Base-by-base conservation (phyloP, 2,329 filamentous ascomycete genomes). In the Talaromyces sp. region DNA sequence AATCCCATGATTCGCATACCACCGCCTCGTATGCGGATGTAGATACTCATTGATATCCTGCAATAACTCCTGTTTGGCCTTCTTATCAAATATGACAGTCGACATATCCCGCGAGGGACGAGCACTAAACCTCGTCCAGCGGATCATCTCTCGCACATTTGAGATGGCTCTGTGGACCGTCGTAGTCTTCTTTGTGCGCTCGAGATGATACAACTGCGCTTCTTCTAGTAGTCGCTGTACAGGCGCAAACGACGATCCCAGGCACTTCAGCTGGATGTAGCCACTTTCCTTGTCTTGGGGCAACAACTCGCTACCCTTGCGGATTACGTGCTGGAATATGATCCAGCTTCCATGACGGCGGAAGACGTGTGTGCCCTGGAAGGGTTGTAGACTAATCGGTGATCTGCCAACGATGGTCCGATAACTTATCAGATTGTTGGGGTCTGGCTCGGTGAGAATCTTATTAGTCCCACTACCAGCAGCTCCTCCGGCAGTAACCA, bases 21-120 rank as follows among this genome's bases (percentile, higher is more conserved):
- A 94, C 10, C 83, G 83, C 9, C 90, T 83, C 2, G 69, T 73
- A 14, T 83, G 80, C 0, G 90, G 90, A 62, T 92, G 86, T 0
- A 95, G 81, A 68, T 92, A 94, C 70, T 93, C 90, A 69, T 91
- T 90, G 71, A 94, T 89, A 70, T 95, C 91, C 31, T 80, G 80
- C 10, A 93, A 77, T 3, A 94, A 82, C 37, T 83, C 81, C 1
- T 83, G 79, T 76, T 93, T 94, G 71, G 91, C 85, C 54, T 82
- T 75, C 9, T 83, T 79, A 67, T 92, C 89, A 3, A 94, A 82
- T 1, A 92, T 88, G 0, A 94, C 90, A 0, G 90, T 93, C 60
- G 84, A 82, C 81, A 93, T 90, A 1, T 89, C 88, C n/a, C 91
- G 80, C 1, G 88, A 86, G 0, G 90, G 90, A 1, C 90, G 81